phyloP scores from a whole-genome alignment of 345 rosid genomes.

The Gossypium anomalum region DNA sequence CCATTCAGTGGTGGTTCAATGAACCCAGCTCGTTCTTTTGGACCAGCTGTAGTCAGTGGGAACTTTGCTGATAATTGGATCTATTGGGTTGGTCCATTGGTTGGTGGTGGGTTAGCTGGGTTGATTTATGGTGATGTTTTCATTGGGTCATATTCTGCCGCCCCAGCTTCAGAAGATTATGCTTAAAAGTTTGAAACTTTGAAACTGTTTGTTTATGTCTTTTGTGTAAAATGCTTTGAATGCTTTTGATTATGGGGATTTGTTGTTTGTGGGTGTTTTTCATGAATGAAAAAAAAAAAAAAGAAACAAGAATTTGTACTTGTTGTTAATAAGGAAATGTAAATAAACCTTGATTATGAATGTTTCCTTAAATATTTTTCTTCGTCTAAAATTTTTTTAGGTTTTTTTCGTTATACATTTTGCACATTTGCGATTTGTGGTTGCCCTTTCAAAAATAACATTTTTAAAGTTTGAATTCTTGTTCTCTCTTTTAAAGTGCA shows the following conservation, averaged over 20 bases:
- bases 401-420: too few relatives aligned
- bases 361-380: background rate
- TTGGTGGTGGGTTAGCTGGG: constrained; percentile 87
- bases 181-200: constrained; percentile 4
- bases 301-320: background rate
- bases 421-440: rapidly evolving
- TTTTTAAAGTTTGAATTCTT: rapidly evolving
- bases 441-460: too few relatives aligned
- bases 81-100: constrained; percentile 77
- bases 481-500: too few relatives aligned
- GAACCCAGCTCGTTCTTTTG: constrained; percentile 95
- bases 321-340: constrained; percentile 25
- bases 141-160: constrained; percentile 53
- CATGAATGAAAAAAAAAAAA: background rate
- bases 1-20: constrained; percentile 94
- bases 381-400: background rate
- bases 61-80: constrained; percentile 69
- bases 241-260: constrained; percentile 5
- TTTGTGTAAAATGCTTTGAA: constrained; percentile 3
- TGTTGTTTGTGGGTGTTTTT: constrained; percentile 8
- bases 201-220: background rate
- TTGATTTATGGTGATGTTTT: constrained; percentile 67
- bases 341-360: constrained; percentile 11
- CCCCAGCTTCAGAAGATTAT: constrained; percentile 37
- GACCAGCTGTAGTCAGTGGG: constrained; percentile 81